Base-by-base conservation (phyloP, 495 filamentous ascomycete genomes). In the Xylaria curta region DNA sequence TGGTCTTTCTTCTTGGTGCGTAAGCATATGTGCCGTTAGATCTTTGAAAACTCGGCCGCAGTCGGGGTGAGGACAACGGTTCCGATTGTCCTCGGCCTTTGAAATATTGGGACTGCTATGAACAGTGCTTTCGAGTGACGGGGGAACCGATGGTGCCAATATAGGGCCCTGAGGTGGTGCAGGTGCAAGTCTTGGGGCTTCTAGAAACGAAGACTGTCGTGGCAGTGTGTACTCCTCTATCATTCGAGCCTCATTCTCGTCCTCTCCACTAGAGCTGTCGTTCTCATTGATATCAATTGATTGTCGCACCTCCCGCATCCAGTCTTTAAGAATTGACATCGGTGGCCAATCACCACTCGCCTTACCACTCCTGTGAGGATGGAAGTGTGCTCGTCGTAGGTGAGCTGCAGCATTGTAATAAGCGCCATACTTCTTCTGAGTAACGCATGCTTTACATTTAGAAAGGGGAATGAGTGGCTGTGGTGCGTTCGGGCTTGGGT, bases 341-440 rank as follows among this genome's bases (percentile, higher is more conserved):
- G 92, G 86, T 7, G 94, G 94, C 80, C 90, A 90, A 69, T 94
- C 92, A 0, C 94, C 94, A 62, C 94, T 94, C 1, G 92, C 93
- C 76, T 95, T 96, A 17, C 94, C 94, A 42, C 93, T 93, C 47
- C 94, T 87, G 65, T 89, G 85, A 74, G 94, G 84, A 51, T 86
- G 83, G 84, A 98, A 99, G 77, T 99, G 96, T 17, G 93, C 93
- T 33, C 96, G 88, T 42, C 95, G 89, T 12, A 99, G 85, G 80
- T 98, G 96, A 6, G 95, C 95, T 12, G 95, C 94, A 3, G 95
- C 95, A 74, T 99, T 99, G 76, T 99, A 98, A 79, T 99, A 97
- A n/a, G 93, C 94, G 0, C 92, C 92, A 75, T 99, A 99, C 77
- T 96, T 96, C 69, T 91, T 89, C 67, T 86, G 80, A 53, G 87